phyloP scores from a whole-genome alignment of 2,329 filamentous ascomycete species.

The Trichophyton mentagrophytes region DNA sequence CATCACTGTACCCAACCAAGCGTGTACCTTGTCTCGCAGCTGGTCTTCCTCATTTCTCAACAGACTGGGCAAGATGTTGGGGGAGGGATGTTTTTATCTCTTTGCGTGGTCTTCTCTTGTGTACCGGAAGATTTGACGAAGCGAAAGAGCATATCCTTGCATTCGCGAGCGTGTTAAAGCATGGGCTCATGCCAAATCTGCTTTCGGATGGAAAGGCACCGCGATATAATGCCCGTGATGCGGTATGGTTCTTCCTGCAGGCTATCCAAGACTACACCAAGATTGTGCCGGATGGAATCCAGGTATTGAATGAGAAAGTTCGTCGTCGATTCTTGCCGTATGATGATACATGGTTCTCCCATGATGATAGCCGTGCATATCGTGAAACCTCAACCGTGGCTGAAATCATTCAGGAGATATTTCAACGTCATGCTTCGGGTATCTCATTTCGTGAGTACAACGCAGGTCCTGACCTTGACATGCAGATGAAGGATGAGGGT shows the following conservation, averaged over 20 bases:
- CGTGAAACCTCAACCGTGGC: constrained; percentile 69
- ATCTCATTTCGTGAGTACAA: constrained; percentile 92
- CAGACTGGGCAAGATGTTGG: constrained; percentile 93
- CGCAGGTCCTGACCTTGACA: constrained; percentile 74
- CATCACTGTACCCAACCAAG: constrained; percentile 77
- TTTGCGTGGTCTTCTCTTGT: constrained; percentile 77
- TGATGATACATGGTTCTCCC: constrained; percentile 85
- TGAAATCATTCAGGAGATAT: constrained; percentile 82
- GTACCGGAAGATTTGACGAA: constrained; percentile 75
- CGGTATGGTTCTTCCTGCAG: constrained; percentile 95
- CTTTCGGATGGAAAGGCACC: constrained; percentile 74
- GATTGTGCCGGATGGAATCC: constrained; percentile 63
- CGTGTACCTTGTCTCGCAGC: constrained; percentile 78
- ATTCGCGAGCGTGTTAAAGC: constrained; percentile 92
- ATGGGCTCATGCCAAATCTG: constrained; percentile 95
- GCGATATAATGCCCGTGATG: constrained; percentile 90
- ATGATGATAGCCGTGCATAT: constrained; percentile 72
- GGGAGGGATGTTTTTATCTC: constrained; percentile 96
- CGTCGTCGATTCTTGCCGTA: constrained; percentile 83
- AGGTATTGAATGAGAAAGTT: constrained; percentile 63
- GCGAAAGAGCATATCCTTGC: constrained; percentile 89
- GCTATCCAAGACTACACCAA: constrained; percentile 85
- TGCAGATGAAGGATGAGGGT: constrained; percentile 82
- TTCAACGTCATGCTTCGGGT: constrained; percentile 81
- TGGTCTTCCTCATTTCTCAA: constrained; percentile 84